Conservation (phyloP, 139 green algal species). For the Tetraselmis striata region DNA sequence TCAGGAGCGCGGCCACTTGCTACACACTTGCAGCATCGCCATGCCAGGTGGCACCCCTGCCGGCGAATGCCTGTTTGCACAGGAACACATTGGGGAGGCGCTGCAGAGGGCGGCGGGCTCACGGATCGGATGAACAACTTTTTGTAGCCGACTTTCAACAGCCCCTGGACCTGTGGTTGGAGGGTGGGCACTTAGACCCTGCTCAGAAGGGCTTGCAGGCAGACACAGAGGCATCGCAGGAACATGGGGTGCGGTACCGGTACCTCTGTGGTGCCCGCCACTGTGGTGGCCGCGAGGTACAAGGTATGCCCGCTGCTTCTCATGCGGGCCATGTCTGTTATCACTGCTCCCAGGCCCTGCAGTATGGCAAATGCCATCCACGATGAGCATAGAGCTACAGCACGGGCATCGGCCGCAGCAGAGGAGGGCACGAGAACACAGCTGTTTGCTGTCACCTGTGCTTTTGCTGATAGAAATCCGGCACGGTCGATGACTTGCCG, state of each 20-base stretch:
- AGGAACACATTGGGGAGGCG: no score
- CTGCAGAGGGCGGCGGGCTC: no score
- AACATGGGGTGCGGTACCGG: background rate
- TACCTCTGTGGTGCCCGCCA: background rate
- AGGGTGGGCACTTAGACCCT: background rate
- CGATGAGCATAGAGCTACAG: background rate
- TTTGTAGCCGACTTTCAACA: constrained; percentile 64
- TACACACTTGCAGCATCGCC: background rate
- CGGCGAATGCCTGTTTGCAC: background rate
- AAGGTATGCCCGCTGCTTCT: background rate
- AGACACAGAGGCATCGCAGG: background rate
- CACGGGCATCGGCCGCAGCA: background rate
- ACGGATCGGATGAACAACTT: constrained; percentile 49
- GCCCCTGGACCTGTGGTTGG: constrained; percentile 34
- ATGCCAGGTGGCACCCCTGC: background rate
- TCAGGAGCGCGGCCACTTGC: no score
- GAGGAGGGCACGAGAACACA: no score
- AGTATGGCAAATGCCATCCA: background rate
- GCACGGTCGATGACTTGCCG: background rate
- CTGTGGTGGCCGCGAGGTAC: background rate
- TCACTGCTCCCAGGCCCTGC: background rate
- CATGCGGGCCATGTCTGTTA: background rate
- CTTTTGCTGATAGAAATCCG: background rate
- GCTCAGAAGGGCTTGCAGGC: background rate
- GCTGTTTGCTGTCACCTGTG: no score